A percentile compares a stretch with the other conserved stretches of the same genome.
Conservation (phyloP, 306 rosid genomes). For the Fragaria vesca region DNA sequence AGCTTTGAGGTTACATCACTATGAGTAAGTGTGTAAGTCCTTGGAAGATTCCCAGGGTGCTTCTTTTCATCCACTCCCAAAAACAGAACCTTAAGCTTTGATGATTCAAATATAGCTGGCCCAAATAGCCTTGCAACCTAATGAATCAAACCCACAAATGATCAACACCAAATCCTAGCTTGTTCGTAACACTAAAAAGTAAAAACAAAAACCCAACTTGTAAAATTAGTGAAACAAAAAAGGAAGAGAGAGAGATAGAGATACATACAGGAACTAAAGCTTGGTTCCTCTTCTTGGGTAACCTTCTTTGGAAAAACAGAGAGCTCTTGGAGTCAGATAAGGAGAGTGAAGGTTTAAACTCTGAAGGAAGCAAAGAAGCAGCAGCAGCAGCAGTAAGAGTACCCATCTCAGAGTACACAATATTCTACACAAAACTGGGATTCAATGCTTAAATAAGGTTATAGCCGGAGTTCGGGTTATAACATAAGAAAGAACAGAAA, state of each 20-base stretch:
- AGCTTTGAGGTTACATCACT: conserved; percentile 82
- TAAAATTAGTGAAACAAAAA: background rate
- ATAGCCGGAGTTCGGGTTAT: too few relatives aligned
- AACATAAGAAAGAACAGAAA: background rate
- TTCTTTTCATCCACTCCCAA: conserved; percentile 81
- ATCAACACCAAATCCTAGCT: background rate
- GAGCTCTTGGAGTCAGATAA: conserved; percentile 30
- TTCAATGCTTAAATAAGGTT: background rate
- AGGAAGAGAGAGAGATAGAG: background rate
- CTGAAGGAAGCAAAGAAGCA: conserved; percentile 51
- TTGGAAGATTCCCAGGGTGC: conserved; percentile 81
- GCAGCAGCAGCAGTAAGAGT: conserved; percentile 44
- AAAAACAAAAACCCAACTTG: background rate
- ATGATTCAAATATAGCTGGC: conserved; percentile 88
- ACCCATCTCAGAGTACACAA: conserved; percentile 37
- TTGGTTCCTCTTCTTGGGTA: conserved; percentile 45
- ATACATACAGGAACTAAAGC: conserved; percentile 54
- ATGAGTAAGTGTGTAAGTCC: conserved; percentile 85
- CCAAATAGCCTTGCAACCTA: conserved; percentile 91
- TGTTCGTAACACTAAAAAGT: background rate
- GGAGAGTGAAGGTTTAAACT: conserved; percentile 41
- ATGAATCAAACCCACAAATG: conserved; percentile 18
- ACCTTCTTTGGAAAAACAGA: conserved; percentile 29
- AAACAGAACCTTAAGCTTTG: conserved; percentile 81
- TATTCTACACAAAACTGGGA: background rate